Base-by-base conservation (phyloP, 192 early-diverging fungal genomes). In the Backusella luteola region DNA sequence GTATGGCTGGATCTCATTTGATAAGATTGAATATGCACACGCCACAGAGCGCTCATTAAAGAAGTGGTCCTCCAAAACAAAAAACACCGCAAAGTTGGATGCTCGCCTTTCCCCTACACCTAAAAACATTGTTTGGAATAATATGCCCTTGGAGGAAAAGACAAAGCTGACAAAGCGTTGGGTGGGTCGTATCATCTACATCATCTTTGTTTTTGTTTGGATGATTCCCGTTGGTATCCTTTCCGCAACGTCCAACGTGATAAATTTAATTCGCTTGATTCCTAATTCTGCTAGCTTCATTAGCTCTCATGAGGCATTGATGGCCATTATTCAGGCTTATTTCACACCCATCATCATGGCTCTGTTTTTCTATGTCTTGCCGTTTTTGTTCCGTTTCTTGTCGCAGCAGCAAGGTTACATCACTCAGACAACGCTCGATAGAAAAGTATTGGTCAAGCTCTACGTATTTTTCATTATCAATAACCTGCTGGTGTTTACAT, bases 381-480 rank as follows among this genome's bases (percentile, higher is more conserved):
- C 92, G 34, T 80, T 87, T 67, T 39, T 93, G 17, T 89, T 94
- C 66, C 86, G 89, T 4, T 82, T 83, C 36, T 80, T 94, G 67
- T 88, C 91, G 39, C 84, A 87, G 41, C 86, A 89, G 72, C 92
- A 93, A 85, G 93, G 93, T n/a, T 90, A 91, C 42, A 66, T 87
- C 15, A 92, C 92, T 38, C 83, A 91, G 66, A 89, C 93, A 2
- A 90, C 88, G 3, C 85, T 90, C 4, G 92, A 94, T 73, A 84
- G 92, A 38, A 86, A 90, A 34, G 90, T 92, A 9, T 77, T 94
- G 52, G 84, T 85, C 44, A 94, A 92, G 77, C 88, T 92, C 69
- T 94, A 91, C 75, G 78, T 91, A n/a, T 94, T 93, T 77, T 92
- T 91, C 73, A 87, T 93, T 14, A 77, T 94, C 63, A 91, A 91